Conservation (phyloP, 2,329 filamentous ascomycete species). For the Botrytis hyacinthi region DNA sequence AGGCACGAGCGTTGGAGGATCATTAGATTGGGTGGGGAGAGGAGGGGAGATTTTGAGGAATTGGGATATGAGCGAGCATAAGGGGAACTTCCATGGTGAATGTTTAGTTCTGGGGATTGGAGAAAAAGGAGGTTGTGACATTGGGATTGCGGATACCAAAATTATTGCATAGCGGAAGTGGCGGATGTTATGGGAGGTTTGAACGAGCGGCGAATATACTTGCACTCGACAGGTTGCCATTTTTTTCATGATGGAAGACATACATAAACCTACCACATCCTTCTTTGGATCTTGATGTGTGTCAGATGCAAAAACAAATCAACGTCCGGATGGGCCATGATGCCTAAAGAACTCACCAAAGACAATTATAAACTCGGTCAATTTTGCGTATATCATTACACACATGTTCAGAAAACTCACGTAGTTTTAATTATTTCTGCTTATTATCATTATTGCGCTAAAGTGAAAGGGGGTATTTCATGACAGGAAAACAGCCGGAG, state of each 20-base stretch:
- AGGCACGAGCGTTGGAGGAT: conserved; percentile 42
- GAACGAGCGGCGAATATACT: neutral
- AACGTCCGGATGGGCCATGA: neutral
- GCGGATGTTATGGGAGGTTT: neutral
- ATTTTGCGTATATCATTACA: neutral
- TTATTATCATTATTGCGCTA: neutral
- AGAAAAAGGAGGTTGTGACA: neutral
- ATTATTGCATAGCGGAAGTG: neutral
- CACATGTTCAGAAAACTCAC: neutral
- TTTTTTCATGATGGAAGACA: neutral
- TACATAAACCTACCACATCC: neutral
- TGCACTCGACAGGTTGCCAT: neutral
- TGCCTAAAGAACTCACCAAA: neutral
- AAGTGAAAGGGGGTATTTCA: neutral
- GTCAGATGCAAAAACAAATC: neutral
- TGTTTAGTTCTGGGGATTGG: neutral
- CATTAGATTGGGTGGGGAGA: neutral
- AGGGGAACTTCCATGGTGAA: neutral
- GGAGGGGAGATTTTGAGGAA: too few species aligned
- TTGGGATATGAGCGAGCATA: neutral
- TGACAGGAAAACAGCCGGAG: neutral
- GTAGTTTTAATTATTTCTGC: neutral
- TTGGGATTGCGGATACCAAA: neutral
- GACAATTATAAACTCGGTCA: neutral
- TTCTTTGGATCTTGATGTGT: neutral